Evolutionary conservation across 495 filamentous ascomycete genomes (phyloP).

Genomic region (Terfezia claveryi): DNA sequence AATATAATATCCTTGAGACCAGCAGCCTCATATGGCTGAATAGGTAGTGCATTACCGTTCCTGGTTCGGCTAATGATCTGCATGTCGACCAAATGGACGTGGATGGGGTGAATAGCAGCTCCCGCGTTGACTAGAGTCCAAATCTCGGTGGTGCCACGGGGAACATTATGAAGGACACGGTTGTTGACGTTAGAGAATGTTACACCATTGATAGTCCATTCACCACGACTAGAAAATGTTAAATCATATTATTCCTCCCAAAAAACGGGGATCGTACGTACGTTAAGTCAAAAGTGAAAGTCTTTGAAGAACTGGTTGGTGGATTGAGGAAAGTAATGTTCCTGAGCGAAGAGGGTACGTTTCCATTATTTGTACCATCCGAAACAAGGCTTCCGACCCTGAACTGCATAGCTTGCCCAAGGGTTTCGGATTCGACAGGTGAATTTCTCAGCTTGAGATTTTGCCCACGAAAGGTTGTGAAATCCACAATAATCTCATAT

Average conservation of each 20-base stretch:
- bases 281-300: constrained; percentile 26
- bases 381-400: constrained; percentile 24
- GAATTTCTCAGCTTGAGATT: constrained; percentile 28
- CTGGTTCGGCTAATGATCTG: constrained; percentile 26
- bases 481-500: constrained; percentile 34
- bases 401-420: constrained; percentile 29
- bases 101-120: constrained; percentile 30
- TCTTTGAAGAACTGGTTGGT: constrained; percentile 21
- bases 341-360: constrained; percentile 17
- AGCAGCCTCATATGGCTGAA: constrained; percentile 28
- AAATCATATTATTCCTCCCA: constrained; percentile 10
- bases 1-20: constrained; percentile 33
- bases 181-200: constrained; percentile 28
- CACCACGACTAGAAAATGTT: neutral
- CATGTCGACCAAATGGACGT: constrained; percentile 39
- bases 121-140: constrained; percentile 30
- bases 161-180: constrained; percentile 29
- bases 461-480: constrained; percentile 25
- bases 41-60: constrained; percentile 12
- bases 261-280: constrained; percentile 1
- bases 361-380: constrained; percentile 19
- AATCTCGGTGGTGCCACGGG: constrained; percentile 26
- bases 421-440: neutral
- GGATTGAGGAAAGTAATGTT: constrained; percentile 20
- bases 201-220: constrained; percentile 31